Base-by-base conservation (phyloP, 129 eudicot species). In the Arctium minus region DNA sequence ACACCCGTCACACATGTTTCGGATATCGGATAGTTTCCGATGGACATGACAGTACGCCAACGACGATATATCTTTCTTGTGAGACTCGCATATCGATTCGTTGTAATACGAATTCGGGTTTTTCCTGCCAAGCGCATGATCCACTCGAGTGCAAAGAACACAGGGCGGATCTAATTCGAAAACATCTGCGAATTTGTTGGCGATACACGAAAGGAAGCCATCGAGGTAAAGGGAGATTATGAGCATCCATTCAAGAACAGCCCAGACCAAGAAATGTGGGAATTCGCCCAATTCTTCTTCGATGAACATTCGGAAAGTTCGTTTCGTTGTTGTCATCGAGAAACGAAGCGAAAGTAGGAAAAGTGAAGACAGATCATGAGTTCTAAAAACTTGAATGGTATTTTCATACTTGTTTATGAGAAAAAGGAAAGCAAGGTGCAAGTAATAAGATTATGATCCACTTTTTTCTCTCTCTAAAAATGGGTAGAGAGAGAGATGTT, bases 21-120 rank as follows among this genome's bases (percentile, higher is more conserved):
- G 84, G 8, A 92, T 89, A 67, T 92, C 94, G 0, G 97, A 92
- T 6, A 95, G 87, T 39, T 88, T 91, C 70, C 89, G 79, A 44
- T 95, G 97, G 39, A 89, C 90, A 56, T 88, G 93, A 65, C 98
- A 95, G 75, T 91, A 95, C 1, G 97, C 98, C 68, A 95, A 89
- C 30, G 97, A 81, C 0, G 98, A 95, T 10, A 95, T 85, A 74
- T 91, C 92, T 86, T 86, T 91, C 86, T 95, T 95, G 91, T 95
- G 98, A 17, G 73, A 86, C 42, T 92, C 97, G 42, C 98, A 95
- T 33, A 95, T 78, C 3, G 97, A 86, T 17, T 91, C 93, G 13
- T 92, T 87, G 83, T 91, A 89, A 78, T 85, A 85, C 36, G 70
- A 86, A 67, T 79, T 71, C 0, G 91, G 74, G 74, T 82, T 82